Evolutionary conservation across 2,329 filamentous ascomycete species (phyloP), one percentile per base, ranked within the genome.

Genomic region (Keithomyces neogunnii): DNA sequence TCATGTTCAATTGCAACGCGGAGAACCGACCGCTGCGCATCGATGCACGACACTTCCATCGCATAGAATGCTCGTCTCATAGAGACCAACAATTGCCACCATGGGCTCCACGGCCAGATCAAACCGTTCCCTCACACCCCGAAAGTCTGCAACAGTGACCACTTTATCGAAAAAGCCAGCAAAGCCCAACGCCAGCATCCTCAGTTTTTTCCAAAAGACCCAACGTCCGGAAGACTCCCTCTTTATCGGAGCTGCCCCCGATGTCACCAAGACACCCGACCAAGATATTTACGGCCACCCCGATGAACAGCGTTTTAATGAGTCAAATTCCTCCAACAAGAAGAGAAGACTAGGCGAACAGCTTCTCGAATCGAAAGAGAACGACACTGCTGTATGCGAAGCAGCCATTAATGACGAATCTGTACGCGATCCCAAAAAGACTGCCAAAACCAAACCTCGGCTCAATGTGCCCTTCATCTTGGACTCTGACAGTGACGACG

Each of bases 121-220:
- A 35, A 64, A 54, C 32, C 66, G 65, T 49, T 59, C 62, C 8
- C 56, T 58, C 45, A 66, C 65, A 5, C 65, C 67, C 30, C 64
- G 57, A 54, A 71, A 68, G 51, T 51, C 65, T 11, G 47, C 53
- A 9, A 51, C 59, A 3, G 46, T 52, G 26, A 55, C 58, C 3
- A 53, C 59, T 30, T 47, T 60, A 4, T 52, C 61, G n/a, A 70
- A 68, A 57, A 70, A 67, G 48, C 61, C 70, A 3, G 58, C 60
- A 26, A 70, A 69, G 39, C 69, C 71, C 1, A 88, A 88, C 59
- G 73, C 75, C 5, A 89, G 83, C 56, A 89, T 89, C 33, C 68
- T 89, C 11, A 88, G 69, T 56, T 90, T 89, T 65, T 90, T 90
- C 63, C 83, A 86, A 61, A 89, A 88, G 62, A 74, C 80, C 0